Evolutionary conservation across 2,329 filamentous ascomycete species (phyloP), one percentile per base, ranked within the genome.

Genomic region (Pseudogymnoascus sp.): DNA sequence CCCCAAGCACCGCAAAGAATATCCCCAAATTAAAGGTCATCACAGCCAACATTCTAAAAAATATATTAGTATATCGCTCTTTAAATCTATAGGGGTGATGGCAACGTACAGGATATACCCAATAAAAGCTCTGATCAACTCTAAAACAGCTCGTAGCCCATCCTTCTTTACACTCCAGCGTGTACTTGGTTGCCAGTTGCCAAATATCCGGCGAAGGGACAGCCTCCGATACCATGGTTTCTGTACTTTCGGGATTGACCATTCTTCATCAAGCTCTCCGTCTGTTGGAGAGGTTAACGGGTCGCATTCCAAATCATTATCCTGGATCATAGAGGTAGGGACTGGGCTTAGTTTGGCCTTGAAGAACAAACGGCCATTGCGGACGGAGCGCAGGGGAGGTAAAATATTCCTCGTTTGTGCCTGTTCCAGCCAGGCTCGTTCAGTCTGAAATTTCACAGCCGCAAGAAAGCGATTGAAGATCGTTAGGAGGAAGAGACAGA

Each of bases 21-120:
- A 72, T 68, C 1, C 70, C 70, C 1, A 70, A 66, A 36, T 72
- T 72, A 60, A 70, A 71, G 9, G 71, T 69, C 70, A 71, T 72
- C 0, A 71, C 69, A 2, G 70, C 70, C 7, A 71, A 61, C 70
- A 72, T 72, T 1, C 70, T 71, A 33, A 29, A 33, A 4, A 39
- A n/a, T 2, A 5, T n/a, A 33, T 61, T 58, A 58, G 41, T 13
- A 21, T 9, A 31, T 2, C 33, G n/a, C 17, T 39, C 58, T 5
- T 21, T 5, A 13, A 17, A 26, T 35, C 13, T 7, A 31, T 5
- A 35, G 47, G 8, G 5, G 6, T 29, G 15, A 33, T 10, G 11
- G 26, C 9, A 6, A 66, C 68, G 58, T 63, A 72, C 70, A 72
- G 58, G 54, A 70, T 63, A 60, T 72, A 71, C 11, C 70, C 68